Evolutionary conservation across 495 filamentous ascomycete genomes (phyloP), one percentile per base, ranked within the genome.

Genomic region (Xylaria castorea): DNA sequence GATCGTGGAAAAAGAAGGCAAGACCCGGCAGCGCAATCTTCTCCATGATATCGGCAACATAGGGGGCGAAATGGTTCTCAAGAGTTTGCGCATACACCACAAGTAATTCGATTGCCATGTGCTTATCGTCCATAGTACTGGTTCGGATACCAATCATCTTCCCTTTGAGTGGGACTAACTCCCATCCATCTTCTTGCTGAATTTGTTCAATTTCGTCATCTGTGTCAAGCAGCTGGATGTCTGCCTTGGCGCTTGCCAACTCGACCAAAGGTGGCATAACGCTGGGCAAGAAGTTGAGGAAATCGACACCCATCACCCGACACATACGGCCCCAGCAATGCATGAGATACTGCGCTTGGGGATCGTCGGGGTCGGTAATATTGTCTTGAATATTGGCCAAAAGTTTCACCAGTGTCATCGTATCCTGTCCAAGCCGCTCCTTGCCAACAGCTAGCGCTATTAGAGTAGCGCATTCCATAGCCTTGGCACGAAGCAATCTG

Each of bases 321-420:
- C 95, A 98, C 97, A 99, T 98, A 36, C 97, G 90, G 60, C 97
- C 97, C 97, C 97, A 99, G 84, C 96, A 99, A 86, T 99, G 97
- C 77, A 98, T 92, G 22, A 99, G 89, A 80, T 99, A 99, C 74
- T 95, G 93, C 11, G 94, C 93, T 82, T 99, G 97, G 34, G 97
- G 97, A 79, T 99, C 97, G 77, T 98, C 97, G 18, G 94, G 85
- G 76, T 99, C 97, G 30, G 90, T 90, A 70, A 98, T 95, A 76
- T 89, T 91, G 75, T 92, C 83, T 75, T 99, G 97, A 68, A 98
- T 97, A 58, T 86, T 88, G 5, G 92, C 96, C 66, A 99, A 85
- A 20, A 97, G 87, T 75, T 97, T 89, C 34, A 98, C 95, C 40
- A 99, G 85, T 51, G 88, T 89, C 80, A 95, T 81, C 6, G 95